A percentile compares a stretch with the other conserved stretches of the same genome.
phyloP scores from a whole-genome alignment of 352 stramenopile genomes.

The Pythium brachiatum region DNA sequence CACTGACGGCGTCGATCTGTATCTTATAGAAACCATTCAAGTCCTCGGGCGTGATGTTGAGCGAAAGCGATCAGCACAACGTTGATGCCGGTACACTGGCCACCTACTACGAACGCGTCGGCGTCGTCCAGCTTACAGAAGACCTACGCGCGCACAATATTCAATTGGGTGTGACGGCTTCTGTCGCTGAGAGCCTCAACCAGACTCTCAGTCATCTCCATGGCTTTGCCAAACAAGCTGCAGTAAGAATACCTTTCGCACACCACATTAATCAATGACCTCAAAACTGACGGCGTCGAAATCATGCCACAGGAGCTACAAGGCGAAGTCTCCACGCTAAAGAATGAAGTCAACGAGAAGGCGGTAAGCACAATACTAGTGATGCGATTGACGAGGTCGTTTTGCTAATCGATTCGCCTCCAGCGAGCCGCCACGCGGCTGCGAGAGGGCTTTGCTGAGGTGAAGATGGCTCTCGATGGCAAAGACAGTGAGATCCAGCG shows the following conservation, averaged over 20 bases:
- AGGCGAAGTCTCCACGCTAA: slow-evolving; percentile 32
- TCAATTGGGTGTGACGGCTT: slow-evolving; percentile 33
- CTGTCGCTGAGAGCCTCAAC: slow-evolving; percentile 12
- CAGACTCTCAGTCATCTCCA: slow-evolving; percentile 26
- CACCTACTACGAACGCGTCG: slow-evolving; percentile 31
- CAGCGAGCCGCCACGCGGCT: slow-evolving; percentile 50
- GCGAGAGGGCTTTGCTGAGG: slow-evolving; percentile 51
- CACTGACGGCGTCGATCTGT: too few species aligned
- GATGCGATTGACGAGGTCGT: background rate
- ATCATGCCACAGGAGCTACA: slow-evolving; percentile 43
- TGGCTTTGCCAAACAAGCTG: slow-evolving; percentile 24
- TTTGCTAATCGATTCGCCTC: background rate
- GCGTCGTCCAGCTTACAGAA: slow-evolving; percentile 25
- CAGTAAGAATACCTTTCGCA: slow-evolving; percentile 23
- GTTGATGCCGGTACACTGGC: slow-evolving; percentile 13
- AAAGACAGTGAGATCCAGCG: slow-evolving; percentile 42
- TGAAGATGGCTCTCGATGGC: slow-evolving; percentile 39
- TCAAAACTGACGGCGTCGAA: too few species aligned
- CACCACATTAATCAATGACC: too few species aligned
- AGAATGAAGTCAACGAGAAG: slow-evolving; percentile 55
- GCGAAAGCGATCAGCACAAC: background rate
- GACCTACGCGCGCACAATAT: slow-evolving; percentile 45
- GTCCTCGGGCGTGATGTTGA: background rate
- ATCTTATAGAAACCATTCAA: background rate
- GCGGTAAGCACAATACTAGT: slow-evolving; percentile 19